Evolutionary conservation across 148 eudicot genomes (phyloP), one percentile per base, ranked within the genome.

Genomic region (Persicaria maculosa): DNA sequence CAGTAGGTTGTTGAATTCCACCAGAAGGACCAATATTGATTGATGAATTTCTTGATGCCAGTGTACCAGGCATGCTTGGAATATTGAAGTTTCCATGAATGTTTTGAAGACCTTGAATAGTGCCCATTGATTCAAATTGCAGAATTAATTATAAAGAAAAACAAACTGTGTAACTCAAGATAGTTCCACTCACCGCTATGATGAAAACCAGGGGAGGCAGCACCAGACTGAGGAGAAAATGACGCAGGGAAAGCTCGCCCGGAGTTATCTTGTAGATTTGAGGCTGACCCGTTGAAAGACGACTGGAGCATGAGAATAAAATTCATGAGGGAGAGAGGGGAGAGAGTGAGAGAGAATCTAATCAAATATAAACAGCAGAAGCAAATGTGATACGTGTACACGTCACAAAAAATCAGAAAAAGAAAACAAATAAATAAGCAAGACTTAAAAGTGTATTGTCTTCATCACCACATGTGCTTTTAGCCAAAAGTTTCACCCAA

Each of bases 81-180:
- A 89, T 85, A 80, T 88, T 89, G 72, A 84, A 93, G 50, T 84
- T 89, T 71, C 97, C 97, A 87, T 91, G 98, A 74, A 91, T 86
- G 74, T 83, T 93, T 79, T 84, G 88, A 71, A 86, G 79, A 61
- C 93, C 92, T 79, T 88, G 87, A 71, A 84, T 79, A 74, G 76
- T 71, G 82, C 97, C 97, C 91, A 79, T 16, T 80, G 69, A 74
- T 69, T 58, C 48, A 58, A 75, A 61, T 68, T 55, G 71, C 61
- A 9, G 20, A 7, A 9, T 59, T 19, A 59, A 62, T 43, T 45
- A 25, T 20, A 61, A 48, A 59, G 5, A 19, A 70, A 72, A 12
- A 31, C 36, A 70, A 67, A 69, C 50, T 68, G 67, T 19, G 36
- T 19, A 36, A 78, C 50, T 8, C 59, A 64, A 78, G 77, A 67